Evolutionary conservation across 2,329 filamentous ascomycete species (phyloP).

Genomic region (Fusarium sororula): DNA sequence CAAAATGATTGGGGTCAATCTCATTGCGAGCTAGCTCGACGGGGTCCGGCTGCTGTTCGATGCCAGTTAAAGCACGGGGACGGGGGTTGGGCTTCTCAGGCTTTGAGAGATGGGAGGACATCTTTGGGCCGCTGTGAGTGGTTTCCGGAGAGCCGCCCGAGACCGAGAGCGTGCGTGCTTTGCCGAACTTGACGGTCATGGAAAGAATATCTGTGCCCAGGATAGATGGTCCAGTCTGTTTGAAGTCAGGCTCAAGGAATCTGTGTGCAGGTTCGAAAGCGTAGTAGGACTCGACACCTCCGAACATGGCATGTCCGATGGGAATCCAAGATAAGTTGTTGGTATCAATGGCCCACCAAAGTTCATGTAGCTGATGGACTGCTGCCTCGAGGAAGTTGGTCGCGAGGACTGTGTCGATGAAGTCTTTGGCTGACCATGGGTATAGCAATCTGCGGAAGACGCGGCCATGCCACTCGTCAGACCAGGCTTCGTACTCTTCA

Average conservation of each 20-base stretch:
- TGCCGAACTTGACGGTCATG: not conserved
- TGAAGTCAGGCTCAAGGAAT: not conserved
- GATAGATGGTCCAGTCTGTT: not conserved
- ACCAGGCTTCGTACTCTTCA: not conserved
- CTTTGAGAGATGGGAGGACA: not conserved
- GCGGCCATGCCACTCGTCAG: not conserved
- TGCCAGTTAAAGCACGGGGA: not conserved
- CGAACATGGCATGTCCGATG: not conserved
- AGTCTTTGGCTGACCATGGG: not conserved
- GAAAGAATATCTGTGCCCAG: not conserved
- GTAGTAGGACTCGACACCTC: not conserved
- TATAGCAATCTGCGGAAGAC: fast-evolving
- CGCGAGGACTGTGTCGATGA: not conserved
- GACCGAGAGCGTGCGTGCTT: not conserved
- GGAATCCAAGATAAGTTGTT: not conserved
- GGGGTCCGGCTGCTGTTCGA: not conserved
- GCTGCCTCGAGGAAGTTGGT: not conserved
- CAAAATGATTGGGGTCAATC: not conserved
- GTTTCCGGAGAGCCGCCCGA: not conserved
- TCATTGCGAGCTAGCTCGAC: not conserved
- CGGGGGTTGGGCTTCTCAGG: not conserved
- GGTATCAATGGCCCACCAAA: not conserved
- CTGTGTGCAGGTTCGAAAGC: not conserved
- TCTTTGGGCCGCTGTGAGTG: not conserved
- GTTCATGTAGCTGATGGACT: fast-evolving